Conservation (phyloP, 768 basidiomycete genomes). For the Hirschioporus abietinus region DNA sequence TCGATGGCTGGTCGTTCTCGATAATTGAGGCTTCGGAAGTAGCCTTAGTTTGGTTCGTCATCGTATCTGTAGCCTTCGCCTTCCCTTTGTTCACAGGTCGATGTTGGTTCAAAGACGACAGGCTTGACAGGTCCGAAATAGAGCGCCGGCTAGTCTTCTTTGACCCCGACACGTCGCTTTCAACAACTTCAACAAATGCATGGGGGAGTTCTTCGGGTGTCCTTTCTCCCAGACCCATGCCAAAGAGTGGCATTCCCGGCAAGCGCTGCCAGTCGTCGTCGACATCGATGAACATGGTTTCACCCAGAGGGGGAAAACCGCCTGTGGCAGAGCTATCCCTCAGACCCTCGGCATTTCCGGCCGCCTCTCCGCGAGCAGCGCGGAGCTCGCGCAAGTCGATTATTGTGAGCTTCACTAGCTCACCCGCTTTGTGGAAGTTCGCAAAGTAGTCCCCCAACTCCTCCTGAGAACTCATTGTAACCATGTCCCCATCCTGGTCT, state of each 20-base stretch:
- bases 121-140: conserved; percentile 27
- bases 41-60: conserved; percentile 20
- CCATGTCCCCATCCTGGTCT: conserved; percentile 68
- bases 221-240: background rate
- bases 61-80: conserved; percentile 31
- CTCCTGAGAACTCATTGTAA: conserved; percentile 71
- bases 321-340: background rate
- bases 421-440: conserved; percentile 24
- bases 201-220: conserved; percentile 40
- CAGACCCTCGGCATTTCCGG: background rate
- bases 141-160: conserved; percentile 17
- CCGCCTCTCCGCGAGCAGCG: conserved; percentile 15
- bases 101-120: conserved; percentile 15
- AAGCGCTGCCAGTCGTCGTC: conserved; percentile 62
- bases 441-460: conserved; percentile 73
- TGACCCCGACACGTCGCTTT: conserved; percentile 28
- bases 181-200: conserved; percentile 59
- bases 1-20: conserved; percentile 38
- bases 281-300: conserved; percentile 37
- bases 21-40: conserved; percentile 39
- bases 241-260: conserved; percentile 26
- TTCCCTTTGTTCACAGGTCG: conserved; percentile 44
- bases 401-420: conserved; percentile 54
- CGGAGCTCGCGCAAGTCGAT: conserved; percentile 45
- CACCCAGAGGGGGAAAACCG: background rate